These are phyloP conservation scores for Cryptosporidium sp. DNA, from an alignment of 169 alveolate species.

Conservation along the genomic window DNA sequence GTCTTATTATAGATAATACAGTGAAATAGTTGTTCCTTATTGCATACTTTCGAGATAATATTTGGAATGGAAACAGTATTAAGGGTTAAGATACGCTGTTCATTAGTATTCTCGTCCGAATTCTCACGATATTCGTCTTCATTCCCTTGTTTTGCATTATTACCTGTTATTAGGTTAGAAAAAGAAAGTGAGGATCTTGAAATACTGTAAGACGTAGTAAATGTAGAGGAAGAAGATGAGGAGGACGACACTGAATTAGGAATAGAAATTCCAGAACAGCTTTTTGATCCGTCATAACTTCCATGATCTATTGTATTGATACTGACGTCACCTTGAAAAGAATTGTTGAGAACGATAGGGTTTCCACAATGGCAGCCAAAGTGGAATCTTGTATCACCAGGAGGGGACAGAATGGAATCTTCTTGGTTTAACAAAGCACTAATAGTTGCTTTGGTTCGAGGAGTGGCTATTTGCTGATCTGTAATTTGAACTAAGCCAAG, in stretches of 20 bases:
- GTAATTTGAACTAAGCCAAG: not conserved
- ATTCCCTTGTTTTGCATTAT: not conserved
- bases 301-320: not conserved
- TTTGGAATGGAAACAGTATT: conserved; percentile 10
- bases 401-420: conserved; percentile 64
- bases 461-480: conserved; percentile 47
- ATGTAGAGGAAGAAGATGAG: conserved; percentile 26
- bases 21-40: conserved; percentile 26
- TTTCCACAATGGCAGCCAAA: conserved; percentile 68
- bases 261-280: not conserved
- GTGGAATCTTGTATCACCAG: conserved; percentile 73
- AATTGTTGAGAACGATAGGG: not conserved
- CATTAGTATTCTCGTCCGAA: not conserved
- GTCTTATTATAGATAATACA: conserved; percentile 11
- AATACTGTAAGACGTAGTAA: conserved; percentile 50
- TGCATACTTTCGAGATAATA: conserved; percentile 41
- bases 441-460: conserved; percentile 67
- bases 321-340: not conserved
- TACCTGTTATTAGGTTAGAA: not conserved
- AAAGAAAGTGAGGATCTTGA: conserved; percentile 46
- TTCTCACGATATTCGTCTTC: not conserved
- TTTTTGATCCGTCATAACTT: conserved; percentile 8
- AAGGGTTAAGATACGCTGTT: not conserved
- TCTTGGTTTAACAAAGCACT: conserved; percentile 59
- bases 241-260: conserved; percentile 38